These are phyloP conservation scores for Ilyonectria sp. DNA, from an alignment of 2,329 filamentous ascomycete species.

Conservation along the genomic window DNA sequence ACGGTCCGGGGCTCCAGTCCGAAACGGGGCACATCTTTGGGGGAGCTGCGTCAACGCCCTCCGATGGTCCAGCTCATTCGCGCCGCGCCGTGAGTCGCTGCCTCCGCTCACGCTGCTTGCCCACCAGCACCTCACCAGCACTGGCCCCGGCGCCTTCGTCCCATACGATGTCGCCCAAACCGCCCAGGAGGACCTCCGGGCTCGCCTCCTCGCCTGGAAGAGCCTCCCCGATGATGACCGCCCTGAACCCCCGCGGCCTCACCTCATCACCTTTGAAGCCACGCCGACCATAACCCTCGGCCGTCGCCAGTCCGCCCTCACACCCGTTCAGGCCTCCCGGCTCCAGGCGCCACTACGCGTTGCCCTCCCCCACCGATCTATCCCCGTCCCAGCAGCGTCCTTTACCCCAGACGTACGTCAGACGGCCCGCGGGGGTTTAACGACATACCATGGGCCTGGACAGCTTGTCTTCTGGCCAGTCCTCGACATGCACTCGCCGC, in stretches of 20 bases:
- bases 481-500: conserved; percentile 78
- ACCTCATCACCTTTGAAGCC: conserved; percentile 86
- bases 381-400: conserved; percentile 49
- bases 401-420: conserved; percentile 74
- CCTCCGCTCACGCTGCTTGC: conserved; percentile 41
- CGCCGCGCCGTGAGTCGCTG: conserved; percentile 10
- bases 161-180: conserved; percentile 52
- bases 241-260: conserved; percentile 70
- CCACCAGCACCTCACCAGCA: conserved; percentile 50
- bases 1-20: conserved; percentile 27
- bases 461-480: conserved; percentile 95
- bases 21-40: conserved; percentile 3
- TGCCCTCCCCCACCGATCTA: conserved; percentile 33
- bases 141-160: conserved; percentile 42
- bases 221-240: conserved; percentile 37
- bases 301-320: conserved; percentile 77
- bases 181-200: conserved; percentile 54
- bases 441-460: conserved; percentile 95
- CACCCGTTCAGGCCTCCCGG: conserved; percentile 59
- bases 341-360: conserved; percentile 60
- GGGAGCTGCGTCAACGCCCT: background rate
- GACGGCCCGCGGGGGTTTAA: conserved; percentile 88
- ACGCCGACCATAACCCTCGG: conserved; percentile 91
- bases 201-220: conserved; percentile 55
- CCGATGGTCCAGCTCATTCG: conserved; percentile 30